Conservation (phyloP, 2,329 filamentous ascomycete species). For the Talaromyces sp. region DNA sequence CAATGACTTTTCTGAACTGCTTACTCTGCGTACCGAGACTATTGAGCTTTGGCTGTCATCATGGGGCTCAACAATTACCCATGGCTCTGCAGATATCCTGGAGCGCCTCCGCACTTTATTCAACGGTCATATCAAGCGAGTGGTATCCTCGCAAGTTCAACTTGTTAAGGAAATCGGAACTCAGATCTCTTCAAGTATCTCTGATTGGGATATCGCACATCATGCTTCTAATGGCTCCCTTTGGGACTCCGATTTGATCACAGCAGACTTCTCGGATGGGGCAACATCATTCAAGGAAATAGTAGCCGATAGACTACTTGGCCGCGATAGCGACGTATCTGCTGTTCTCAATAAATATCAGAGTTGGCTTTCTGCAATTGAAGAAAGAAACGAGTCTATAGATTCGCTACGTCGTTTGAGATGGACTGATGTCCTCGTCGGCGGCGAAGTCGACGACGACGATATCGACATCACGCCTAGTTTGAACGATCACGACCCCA, state of each 20-base stretch:
- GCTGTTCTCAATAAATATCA: constrained; percentile 66
- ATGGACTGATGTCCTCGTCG: constrained; percentile 44
- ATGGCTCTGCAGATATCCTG: constrained; percentile 63
- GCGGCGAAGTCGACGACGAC: constrained; percentile 43
- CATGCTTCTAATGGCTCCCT: constrained; percentile 59
- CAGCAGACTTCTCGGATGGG: constrained; percentile 66
- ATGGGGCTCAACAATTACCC: constrained; percentile 62
- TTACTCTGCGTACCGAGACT: constrained; percentile 69
- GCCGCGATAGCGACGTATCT: constrained; percentile 69
- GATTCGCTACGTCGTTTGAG: constrained; percentile 38
- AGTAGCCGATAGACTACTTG: constrained; percentile 70
- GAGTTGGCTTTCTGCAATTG: constrained; percentile 74
- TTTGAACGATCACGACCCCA: constrained; percentile 73
- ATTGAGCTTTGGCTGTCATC: constrained; percentile 74
- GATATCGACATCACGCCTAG: constrained; percentile 42
- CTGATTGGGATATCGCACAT: constrained; percentile 60
- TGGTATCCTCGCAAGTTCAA: constrained; percentile 65
- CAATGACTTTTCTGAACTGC: constrained; percentile 68
- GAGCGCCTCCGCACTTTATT: constrained; percentile 69
- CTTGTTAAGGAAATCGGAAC: constrained; percentile 67
- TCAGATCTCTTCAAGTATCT: constrained; percentile 64
- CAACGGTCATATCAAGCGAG: constrained; percentile 66
- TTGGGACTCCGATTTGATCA: constrained; percentile 69
- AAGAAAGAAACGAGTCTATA: constrained; percentile 45
- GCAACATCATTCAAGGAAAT: constrained; percentile 69